Conservation (phyloP, 495 filamentous ascomycete genomes). For the Bombardia bombarda region DNA sequence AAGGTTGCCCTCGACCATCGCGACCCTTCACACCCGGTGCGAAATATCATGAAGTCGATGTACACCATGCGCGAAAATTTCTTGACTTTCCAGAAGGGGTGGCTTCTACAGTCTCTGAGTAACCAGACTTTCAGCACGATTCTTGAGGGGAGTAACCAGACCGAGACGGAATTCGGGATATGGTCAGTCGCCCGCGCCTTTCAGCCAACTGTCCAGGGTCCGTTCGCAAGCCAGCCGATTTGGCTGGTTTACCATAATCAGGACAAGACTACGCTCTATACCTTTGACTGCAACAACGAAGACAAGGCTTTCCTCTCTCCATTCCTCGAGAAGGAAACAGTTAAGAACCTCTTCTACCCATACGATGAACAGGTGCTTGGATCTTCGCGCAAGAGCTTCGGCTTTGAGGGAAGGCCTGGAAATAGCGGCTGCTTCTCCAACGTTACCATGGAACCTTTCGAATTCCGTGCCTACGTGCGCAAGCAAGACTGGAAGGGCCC, state of each 20-base stretch:
- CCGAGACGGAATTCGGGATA: slow-evolving; percentile 56
- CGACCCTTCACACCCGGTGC: slow-evolving; percentile 28
- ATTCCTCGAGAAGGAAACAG: slow-evolving; percentile 45
- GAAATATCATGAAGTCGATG: slow-evolving; percentile 60
- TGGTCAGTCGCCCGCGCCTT: slow-evolving; percentile 33
- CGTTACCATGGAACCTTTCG: slow-evolving; percentile 47
- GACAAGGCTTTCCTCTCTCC: slow-evolving; percentile 46
- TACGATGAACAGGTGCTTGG: slow-evolving; percentile 50
- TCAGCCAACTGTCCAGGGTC: slow-evolving; percentile 43
- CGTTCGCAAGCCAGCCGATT: slow-evolving; percentile 46
- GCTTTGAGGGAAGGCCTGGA: slow-evolving; percentile 7
- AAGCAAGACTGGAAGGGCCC: slow-evolving; percentile 42
- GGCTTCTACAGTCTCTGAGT: slow-evolving; percentile 48
- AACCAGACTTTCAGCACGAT: slow-evolving; percentile 50
- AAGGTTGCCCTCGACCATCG: slow-evolving; percentile 52
- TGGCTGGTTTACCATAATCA: slow-evolving; percentile 64
- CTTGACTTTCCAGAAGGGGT: slow-evolving; percentile 56
- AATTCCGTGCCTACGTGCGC: slow-evolving; percentile 55
- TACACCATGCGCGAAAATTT: slow-evolving; percentile 53
- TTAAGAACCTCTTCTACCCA: slow-evolving; percentile 62
- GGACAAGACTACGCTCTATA: slow-evolving; percentile 50
- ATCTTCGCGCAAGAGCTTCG: slow-evolving; percentile 15
- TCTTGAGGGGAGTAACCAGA: slow-evolving; percentile 47
- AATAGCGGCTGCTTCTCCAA: slow-evolving; percentile 49
- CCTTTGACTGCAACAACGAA: slow-evolving; percentile 49